Evolutionary conservation across 2,329 filamentous ascomycete genomes (phyloP).

Genomic region (Scedosporium apiospermum): DNA sequence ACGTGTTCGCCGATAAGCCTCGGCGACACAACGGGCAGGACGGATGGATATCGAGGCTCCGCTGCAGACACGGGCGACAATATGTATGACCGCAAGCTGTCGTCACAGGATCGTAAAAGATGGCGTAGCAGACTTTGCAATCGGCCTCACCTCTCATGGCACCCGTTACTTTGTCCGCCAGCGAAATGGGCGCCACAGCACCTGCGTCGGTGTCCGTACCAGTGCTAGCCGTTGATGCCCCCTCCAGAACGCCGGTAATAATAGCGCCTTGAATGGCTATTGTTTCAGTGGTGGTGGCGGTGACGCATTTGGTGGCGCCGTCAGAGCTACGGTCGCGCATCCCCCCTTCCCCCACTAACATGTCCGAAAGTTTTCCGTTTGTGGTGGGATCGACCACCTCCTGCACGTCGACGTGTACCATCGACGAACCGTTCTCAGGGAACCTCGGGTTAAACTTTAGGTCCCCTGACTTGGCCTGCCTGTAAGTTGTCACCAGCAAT

Average conservation of each 20-base stretch:
- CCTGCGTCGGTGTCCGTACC: neutral
- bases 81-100: conserved; percentile 85
- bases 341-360: neutral
- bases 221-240: neutral
- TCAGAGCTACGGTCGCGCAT: neutral
- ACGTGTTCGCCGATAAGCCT: conserved; percentile 40
- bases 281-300: neutral
- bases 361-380: neutral
- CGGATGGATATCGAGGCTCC: conserved; percentile 66
- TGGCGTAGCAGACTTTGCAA: conserved; percentile 77
- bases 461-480: neutral
- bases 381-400: neutral
- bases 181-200: conserved; percentile 12
- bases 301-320: neutral
- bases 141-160: conserved; percentile 56
- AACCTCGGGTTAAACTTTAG: neutral
- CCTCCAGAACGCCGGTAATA: neutral
- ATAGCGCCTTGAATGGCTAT: neutral
- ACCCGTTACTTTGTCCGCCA: conserved; percentile 14
- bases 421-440: neutral
- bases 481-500: neutral
- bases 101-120: conserved; percentile 75
- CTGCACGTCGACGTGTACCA: neutral
- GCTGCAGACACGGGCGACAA: conserved; percentile 69
- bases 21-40: conserved; percentile 76